These are phyloP conservation scores for Schizothecium vesticola DNA, from an alignment of 495 filamentous ascomycete species.

Conservation along the genomic window DNA sequence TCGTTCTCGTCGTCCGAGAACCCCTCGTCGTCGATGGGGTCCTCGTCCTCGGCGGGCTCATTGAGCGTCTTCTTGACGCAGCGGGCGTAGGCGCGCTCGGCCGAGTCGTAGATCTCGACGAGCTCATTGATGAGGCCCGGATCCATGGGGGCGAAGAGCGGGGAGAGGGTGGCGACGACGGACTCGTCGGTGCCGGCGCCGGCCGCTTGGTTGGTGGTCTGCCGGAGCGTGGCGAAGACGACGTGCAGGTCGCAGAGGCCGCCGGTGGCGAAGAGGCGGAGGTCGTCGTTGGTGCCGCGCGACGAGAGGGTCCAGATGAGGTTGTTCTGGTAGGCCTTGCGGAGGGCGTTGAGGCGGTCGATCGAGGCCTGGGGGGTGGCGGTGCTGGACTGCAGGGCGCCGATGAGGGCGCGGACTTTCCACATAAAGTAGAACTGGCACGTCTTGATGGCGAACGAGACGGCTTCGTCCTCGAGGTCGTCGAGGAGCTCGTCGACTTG, in stretches of 20 bases:
- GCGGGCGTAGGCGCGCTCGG: constrained; percentile 72
- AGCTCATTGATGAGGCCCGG: constrained; percentile 55
- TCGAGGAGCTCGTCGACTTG: constrained; percentile 60
- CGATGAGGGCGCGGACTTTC: constrained; percentile 58
- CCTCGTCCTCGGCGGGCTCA: constrained; percentile 61
- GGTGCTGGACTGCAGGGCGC: constrained; percentile 34
- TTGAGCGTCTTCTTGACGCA: constrained; percentile 61
- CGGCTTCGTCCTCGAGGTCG: constrained; percentile 68
- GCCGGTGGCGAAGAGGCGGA: constrained; percentile 69
- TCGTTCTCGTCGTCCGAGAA: constrained; percentile 58
- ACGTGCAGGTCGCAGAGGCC: constrained; percentile 73
- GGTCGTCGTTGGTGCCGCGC: constrained; percentile 60
- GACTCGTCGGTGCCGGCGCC: background rate
- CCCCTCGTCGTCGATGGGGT: constrained; percentile 49
- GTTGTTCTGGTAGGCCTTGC: constrained; percentile 51
- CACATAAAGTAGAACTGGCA: constrained; percentile 91
- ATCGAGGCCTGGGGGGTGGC: constrained; percentile 46
- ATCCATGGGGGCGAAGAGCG: constrained; percentile 60
- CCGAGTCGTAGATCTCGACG: constrained; percentile 63
- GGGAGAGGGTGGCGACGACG: constrained; percentile 45
- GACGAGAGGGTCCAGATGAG: constrained; percentile 62
- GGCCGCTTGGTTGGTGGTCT: constrained; percentile 29
- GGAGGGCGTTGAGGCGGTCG: constrained; percentile 53
- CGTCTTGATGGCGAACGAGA: constrained; percentile 64
- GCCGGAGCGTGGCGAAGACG: constrained; percentile 68